Conservation (phyloP, 2,329 filamentous ascomycete species). For the Westerdykella ornata region DNA sequence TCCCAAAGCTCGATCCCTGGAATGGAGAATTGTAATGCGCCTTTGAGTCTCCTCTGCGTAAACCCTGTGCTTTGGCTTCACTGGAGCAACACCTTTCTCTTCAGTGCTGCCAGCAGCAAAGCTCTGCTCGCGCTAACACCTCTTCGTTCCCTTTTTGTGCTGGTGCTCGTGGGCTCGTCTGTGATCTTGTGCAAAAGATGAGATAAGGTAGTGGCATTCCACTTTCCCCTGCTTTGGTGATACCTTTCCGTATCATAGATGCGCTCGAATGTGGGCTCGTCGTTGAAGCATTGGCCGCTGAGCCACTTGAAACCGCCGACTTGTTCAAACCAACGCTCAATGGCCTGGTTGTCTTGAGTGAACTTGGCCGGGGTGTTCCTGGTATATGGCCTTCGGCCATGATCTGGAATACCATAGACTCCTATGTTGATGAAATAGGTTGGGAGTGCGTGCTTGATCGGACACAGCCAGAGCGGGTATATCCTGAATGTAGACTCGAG, state of each 20-base stretch:
- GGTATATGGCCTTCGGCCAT: not conserved
- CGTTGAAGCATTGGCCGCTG: not conserved
- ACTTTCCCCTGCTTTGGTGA: not conserved
- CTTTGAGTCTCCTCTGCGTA: not conserved
- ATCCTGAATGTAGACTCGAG: constrained; percentile 43
- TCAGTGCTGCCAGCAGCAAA: too few relatives aligned
- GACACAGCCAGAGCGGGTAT: constrained; percentile 56
- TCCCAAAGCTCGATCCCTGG: too few relatives aligned
- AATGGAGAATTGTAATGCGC: too few relatives aligned
- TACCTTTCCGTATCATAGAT: not conserved
- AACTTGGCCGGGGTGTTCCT: not conserved
- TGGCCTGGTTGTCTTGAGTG: not conserved
- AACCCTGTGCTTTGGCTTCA: not conserved
- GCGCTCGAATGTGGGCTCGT: not conserved
- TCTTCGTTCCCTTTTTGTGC: too few relatives aligned
- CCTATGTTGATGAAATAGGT: not conserved
- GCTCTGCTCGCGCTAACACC: too few relatives aligned
- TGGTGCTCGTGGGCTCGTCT: too few relatives aligned
- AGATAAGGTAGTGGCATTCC: not conserved
- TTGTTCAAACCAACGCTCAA: not conserved
- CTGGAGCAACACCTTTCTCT: too few relatives aligned
- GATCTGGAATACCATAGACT: not conserved
- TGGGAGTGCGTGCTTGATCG: constrained; percentile 14
- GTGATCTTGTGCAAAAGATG: not conserved
- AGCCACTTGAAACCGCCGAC: not conserved